Base-by-base conservation (phyloP, 768 basidiomycete species). In the Termitomyces sp. region DNA sequence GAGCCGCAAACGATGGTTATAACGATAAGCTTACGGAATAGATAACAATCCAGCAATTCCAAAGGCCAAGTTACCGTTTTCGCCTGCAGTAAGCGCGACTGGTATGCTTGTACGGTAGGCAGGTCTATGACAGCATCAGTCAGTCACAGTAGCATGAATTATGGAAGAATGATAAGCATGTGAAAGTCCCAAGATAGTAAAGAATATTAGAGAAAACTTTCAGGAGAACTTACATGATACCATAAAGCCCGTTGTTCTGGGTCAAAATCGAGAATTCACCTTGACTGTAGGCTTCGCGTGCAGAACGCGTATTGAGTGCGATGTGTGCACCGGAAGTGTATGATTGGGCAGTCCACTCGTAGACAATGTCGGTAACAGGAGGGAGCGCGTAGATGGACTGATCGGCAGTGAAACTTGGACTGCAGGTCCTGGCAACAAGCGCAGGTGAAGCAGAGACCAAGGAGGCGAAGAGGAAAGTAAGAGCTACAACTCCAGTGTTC, bases 371-470 rank as follows among this genome's bases (percentile, higher is more conserved):
- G 6, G 54, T 61, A 9, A 58, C 34, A 12, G 49, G 57, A 28
- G 58, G 55, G 20, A 54, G 58, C 39, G 55, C 56, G 56, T 57
- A 62, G 20, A 62, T 61, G 20, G 63, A 57, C 28, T 63, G 55
- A 41, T 53, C 51, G n/a, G 42, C 49, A 22, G 57, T 37, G 28
- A 58, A 56, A 33, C 34, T 54, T 13, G 57, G 56, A 34, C 51
- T 60, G 39, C 64, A 26, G 62, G 59, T 29, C 46, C 57, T 56
- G 16, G 51, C n/a, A 20, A 47, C 51, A 24, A 55, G 55, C 4
- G 24, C 18, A 67, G 72, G 52, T 39, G 71, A 69, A 34, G 78
- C 74, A 13, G 51, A 52, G 31, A 29, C 16, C 9, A 44, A 26
- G 51, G 54, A 47, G 28, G 55, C 39, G 31, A 76, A 31, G 50